A percentile compares a stretch with the other conserved stretches of the same genome.
Conservation (phyloP, 1,139 yeast species). For the Scheffersomyces titani region DNA sequence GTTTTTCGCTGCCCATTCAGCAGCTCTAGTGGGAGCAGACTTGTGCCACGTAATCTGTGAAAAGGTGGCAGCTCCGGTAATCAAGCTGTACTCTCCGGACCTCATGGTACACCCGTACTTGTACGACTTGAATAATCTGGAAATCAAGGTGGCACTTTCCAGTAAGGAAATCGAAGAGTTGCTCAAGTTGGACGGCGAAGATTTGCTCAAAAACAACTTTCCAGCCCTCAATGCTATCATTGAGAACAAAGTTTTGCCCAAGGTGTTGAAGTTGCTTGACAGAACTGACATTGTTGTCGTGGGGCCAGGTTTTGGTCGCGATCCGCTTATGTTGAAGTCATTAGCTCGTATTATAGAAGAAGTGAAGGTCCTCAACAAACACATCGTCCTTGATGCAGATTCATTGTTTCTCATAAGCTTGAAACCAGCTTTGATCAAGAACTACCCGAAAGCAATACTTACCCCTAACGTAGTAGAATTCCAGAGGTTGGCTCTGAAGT, state of each 20-base stretch:
- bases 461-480: slow-evolving; percentile 94
- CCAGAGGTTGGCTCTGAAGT: slow-evolving; percentile 56
- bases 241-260: slow-evolving; percentile 51
- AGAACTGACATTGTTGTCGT: slow-evolving; percentile 80
- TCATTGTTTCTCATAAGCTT: slow-evolving; percentile 66
- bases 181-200: slow-evolving; percentile 16
- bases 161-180: slow-evolving; percentile 17
- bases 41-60: slow-evolving; percentile 88
- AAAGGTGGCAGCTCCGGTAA: slow-evolving; percentile 70
- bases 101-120: slow-evolving; percentile 95
- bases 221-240: slow-evolving; percentile 30
- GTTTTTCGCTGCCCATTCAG: slow-evolving; percentile 81
- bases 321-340: slow-evolving; percentile 62
- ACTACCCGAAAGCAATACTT: slow-evolving; percentile 57
- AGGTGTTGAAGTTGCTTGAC: slow-evolving; percentile 53
- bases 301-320: slow-evolving; percentile 96
- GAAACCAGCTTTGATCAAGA: slow-evolving; percentile 54
- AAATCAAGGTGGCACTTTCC: slow-evolving; percentile 11
- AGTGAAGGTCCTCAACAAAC: slow-evolving; percentile 52
- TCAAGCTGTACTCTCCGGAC: slow-evolving; percentile 88
- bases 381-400: slow-evolving; percentile 88
- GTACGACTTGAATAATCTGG: slow-evolving; percentile 27
- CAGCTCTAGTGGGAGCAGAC: slow-evolving; percentile 86
- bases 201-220: slow-evolving; percentile 15
- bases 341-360: slow-evolving; percentile 59